These are phyloP conservation scores for Orbilia javanica DNA, from an alignment of 2,329 filamentous ascomycete species.

Conservation along the genomic window DNA sequence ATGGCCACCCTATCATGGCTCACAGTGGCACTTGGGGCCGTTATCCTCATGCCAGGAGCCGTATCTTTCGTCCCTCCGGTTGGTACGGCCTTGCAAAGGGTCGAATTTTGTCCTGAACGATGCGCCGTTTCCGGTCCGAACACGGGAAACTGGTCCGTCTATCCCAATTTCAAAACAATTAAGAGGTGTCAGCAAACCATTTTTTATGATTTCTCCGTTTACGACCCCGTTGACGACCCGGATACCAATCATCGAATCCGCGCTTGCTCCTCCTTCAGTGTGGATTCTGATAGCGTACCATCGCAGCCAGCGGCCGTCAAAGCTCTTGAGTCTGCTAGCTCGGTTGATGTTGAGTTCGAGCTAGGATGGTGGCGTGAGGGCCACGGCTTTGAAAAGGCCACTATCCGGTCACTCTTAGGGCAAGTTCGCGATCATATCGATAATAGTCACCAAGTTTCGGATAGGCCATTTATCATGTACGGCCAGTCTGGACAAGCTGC, in stretches of 20 bases:
- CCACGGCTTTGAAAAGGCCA: slow-evolving; percentile 57
- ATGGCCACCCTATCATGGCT: slow-evolving; percentile 21
- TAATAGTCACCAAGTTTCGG: slow-evolving; percentile 60
- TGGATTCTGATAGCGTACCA: slow-evolving; percentile 58
- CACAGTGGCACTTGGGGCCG: slow-evolving; percentile 3
- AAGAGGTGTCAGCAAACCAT: slow-evolving; percentile 63
- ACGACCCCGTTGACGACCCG: slow-evolving; percentile 64
- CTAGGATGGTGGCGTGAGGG: slow-evolving; percentile 63
- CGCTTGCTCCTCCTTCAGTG: slow-evolving; percentile 63
- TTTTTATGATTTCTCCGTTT: slow-evolving; percentile 64
- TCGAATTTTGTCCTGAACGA: slow-evolving; percentile 59
- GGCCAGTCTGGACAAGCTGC: slow-evolving; percentile 62
- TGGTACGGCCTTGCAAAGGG: neutral
- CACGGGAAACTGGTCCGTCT: slow-evolving; percentile 59
- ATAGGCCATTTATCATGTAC: slow-evolving; percentile 63
- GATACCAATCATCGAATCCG: slow-evolving; percentile 63
- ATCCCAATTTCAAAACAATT: slow-evolving; percentile 61
- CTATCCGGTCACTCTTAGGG: slow-evolving; percentile 61
- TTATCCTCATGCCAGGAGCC: slow-evolving; percentile 13
- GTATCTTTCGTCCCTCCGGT: slow-evolving; percentile 14
- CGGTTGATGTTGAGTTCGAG: slow-evolving; percentile 61
- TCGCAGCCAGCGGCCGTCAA: slow-evolving; percentile 32
- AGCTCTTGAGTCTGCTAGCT: slow-evolving; percentile 32
- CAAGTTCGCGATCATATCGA: slow-evolving; percentile 63
- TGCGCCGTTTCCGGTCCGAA: slow-evolving; percentile 59